phyloP scores from a whole-genome alignment of 257 asterid genomes.

The Dorcoceras hygrometricum region DNA sequence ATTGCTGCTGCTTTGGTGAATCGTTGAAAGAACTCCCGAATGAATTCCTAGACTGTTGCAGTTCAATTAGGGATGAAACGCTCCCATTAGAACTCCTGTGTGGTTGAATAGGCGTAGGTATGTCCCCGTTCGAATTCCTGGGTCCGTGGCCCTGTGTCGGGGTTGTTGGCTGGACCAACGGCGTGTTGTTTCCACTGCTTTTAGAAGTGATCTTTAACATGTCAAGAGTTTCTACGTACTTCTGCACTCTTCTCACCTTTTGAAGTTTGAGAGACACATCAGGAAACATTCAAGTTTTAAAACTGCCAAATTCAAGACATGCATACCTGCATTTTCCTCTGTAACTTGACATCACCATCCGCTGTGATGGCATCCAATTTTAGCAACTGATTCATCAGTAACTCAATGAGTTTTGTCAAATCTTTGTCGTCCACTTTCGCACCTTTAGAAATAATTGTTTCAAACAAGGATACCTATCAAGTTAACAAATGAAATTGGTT shows the following conservation, averaged over 20 bases:
- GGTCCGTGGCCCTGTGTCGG: slow-evolving; percentile 19
- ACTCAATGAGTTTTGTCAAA: slow-evolving; percentile 53
- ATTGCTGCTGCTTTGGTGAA: slow-evolving; percentile 36
- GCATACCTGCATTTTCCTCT: slow-evolving; percentile 80
- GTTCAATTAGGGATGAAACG: slow-evolving; percentile 27
- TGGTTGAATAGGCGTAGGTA: slow-evolving; percentile 25
- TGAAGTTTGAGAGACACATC: slow-evolving; percentile 3
- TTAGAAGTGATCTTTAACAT: slow-evolving; percentile 47
- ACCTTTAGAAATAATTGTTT: slow-evolving; percentile 61
- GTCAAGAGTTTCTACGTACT: slow-evolving; percentile 75
- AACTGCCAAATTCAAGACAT: background rate
- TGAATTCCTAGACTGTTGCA: slow-evolving; percentile 34
- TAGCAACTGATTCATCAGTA: slow-evolving; percentile 75
- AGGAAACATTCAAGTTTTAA: slow-evolving; percentile 4
- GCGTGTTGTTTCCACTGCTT: slow-evolving; percentile 19
- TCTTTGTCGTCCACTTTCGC: slow-evolving; percentile 70
- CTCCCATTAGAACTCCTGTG: slow-evolving; percentile 23
- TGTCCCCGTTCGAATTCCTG: slow-evolving; percentile 24
- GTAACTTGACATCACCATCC: slow-evolving; percentile 72
- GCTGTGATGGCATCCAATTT: slow-evolving; percentile 64
- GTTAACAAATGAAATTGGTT: slow-evolving; percentile 15
- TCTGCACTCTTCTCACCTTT: slow-evolving; percentile 73
- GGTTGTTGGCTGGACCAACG: slow-evolving; percentile 21
- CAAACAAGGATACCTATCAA: slow-evolving; percentile 66
- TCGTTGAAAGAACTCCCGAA: slow-evolving; percentile 33